Evolutionary conservation across 306 rosid genomes (phyloP).

Genomic region (Vachellia collinsii): DNA sequence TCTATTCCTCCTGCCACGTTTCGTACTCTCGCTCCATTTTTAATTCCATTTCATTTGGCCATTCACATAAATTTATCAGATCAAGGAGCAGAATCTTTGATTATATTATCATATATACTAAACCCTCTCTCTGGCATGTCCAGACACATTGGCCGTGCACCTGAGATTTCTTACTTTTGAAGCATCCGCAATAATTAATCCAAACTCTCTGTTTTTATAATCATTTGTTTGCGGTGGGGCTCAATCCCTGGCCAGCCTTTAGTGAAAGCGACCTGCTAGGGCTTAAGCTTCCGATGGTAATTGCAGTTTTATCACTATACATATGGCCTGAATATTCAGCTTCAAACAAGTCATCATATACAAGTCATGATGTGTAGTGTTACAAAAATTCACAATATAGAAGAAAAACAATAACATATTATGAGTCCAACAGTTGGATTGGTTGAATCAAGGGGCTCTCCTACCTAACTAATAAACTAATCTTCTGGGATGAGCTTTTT

Average conservation of each 20-base stretch:
- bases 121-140: not conserved
- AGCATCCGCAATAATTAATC: slow-evolving; percentile 36
- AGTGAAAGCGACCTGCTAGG: slow-evolving; percentile 42
- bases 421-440: too few species aligned
- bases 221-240: too few species aligned
- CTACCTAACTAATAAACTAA: too few species aligned
- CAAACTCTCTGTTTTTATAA: too few species aligned
- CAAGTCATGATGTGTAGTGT: not conserved
- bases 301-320: not conserved
- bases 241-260: slow-evolving; percentile 17
- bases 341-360: not conserved
- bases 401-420: too few species aligned
- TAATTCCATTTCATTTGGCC: slow-evolving; percentile 16
- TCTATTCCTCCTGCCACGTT: slow-evolving; percentile 35
- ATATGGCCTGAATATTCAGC: not conserved
- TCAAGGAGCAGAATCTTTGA: slow-evolving; percentile 34
- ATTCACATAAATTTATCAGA: not conserved
- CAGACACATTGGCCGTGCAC: slow-evolving; percentile 29
- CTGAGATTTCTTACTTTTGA: slow-evolving; percentile 46
- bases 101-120: not conserved
- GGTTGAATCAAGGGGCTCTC: too few species aligned
- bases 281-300: slow-evolving; percentile 37
- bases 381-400: not conserved
- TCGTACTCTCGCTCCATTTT: slow-evolving; percentile 31
- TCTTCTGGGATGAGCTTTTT: too few species aligned